Conservation (phyloP, 352 stramenopile genomes). For the Peronospora belbahrii region DNA sequence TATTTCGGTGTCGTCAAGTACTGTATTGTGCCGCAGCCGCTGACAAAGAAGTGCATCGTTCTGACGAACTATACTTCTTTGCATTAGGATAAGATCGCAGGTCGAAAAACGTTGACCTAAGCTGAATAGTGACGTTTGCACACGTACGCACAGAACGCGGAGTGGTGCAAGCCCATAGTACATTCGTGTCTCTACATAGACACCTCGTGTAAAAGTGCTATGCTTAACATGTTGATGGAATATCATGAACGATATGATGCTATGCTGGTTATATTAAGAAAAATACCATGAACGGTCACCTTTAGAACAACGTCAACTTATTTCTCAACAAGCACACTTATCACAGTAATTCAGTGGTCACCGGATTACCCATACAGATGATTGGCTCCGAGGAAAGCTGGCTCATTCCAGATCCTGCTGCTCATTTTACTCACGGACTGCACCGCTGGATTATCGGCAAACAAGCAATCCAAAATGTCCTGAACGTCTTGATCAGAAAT, state of each 20-base stretch:
- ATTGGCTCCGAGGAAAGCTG: constrained; percentile 23
- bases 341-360: too few species aligned
- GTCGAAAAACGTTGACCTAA: too few species aligned
- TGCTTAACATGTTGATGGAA: too few species aligned
- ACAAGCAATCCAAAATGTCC: constrained; percentile 34
- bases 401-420: constrained; percentile 26
- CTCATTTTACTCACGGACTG: constrained; percentile 12
- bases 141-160: too few species aligned
- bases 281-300: too few species aligned
- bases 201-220: too few species aligned
- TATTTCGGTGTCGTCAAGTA: constrained; percentile 10
- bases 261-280: too few species aligned
- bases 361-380: constrained; percentile 12
- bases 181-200: too few species aligned
- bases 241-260: too few species aligned
- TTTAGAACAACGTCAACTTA: constrained; percentile 25
- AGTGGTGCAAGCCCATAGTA: too few species aligned
- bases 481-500: constrained; percentile 37
- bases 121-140: too few species aligned
- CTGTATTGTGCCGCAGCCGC: neutral
- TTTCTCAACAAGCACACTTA: too few species aligned
- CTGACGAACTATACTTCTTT: neutral
- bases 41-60: constrained; percentile 8
- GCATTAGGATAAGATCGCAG: neutral
- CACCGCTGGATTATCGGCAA: constrained; percentile 22